Evolutionary conservation across 257 asterid species (phyloP), one percentile per base, ranked within the genome.

Genomic region (Nicotiana paniculata): DNA sequence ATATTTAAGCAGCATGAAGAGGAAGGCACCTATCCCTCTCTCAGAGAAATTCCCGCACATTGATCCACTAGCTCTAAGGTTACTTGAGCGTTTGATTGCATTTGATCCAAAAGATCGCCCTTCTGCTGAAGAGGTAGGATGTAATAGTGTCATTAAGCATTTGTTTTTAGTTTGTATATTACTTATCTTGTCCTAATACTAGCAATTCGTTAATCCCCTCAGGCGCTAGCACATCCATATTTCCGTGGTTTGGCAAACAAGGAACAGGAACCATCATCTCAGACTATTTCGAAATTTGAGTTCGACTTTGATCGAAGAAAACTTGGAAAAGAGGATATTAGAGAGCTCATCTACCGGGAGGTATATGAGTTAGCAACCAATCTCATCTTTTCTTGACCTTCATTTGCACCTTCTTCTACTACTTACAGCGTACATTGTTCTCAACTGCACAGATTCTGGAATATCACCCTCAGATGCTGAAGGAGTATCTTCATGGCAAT

Each of bases 401-500:
- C 77, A 74, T 28, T 72, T 85, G 68, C 80, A 15, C 39, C 1
- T 85, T 18, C 82, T 77, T 54, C 85, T 67, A 81, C 80, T 84
- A 84, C 91, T 91, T 89, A 89, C 85, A 8, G 80, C 48, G 88
- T 82, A 82, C 87, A 81, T 88, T 85, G 82, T 82, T 84, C 18
- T 77, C 51, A 89, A 89, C 86, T 85, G 72, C 84, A 87, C 97
- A 96, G 99, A 96, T 96, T 89, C 92, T 94, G 96, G 98, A 96
- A 97, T 96, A 94, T 91, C 99, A 96, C 85, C 99, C 99, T 61
- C 98, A 94, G 93, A 93, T 96, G 97, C 94, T 96, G 89, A 94
- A 93, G 92, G 99, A 96, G 89, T 91, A 94, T 88, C 93, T 93
- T 59, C 89, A 84, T 62, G 99, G 99, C 88, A 87, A 85, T 91